These are phyloP conservation scores for Aspergillus tubingensis DNA, from an alignment of 2,329 filamentous ascomycete species.

Conservation along the genomic window DNA sequence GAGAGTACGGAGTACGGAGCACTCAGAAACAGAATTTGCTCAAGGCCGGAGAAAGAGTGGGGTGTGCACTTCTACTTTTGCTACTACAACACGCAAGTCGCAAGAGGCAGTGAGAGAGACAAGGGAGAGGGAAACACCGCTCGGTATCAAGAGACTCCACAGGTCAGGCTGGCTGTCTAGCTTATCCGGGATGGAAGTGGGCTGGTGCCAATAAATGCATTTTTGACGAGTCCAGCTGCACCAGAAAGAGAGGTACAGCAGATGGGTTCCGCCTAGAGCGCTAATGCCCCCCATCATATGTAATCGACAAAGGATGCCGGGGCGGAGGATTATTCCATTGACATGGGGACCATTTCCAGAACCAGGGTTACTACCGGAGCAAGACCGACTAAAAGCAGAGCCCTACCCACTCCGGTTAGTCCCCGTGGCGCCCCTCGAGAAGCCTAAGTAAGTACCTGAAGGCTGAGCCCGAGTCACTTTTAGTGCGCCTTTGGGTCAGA, in stretches of 20 bases:
- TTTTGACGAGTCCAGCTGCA: constrained; percentile 19
- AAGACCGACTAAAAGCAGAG: not conserved
- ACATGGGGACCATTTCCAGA: constrained; percentile 15
- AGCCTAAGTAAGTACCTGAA: constrained; percentile 4
- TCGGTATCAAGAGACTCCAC: constrained; percentile 8
- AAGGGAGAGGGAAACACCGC: constrained; percentile 1
- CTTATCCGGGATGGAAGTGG: not conserved
- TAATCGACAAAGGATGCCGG: not conserved
- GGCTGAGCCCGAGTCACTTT: constrained; percentile 2
- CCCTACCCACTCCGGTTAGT: constrained; percentile 1
- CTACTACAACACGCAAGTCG: not conserved
- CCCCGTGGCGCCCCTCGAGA: not conserved
- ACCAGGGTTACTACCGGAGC: constrained; percentile 7
- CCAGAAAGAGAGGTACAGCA: constrained; percentile 6
- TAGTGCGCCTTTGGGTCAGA: not conserved
- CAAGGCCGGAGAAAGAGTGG: not conserved
- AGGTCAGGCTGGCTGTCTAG: not conserved
- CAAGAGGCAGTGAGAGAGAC: not conserved
- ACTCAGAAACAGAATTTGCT: constrained; percentile 4
- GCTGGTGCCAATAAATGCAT: constrained; percentile 9
- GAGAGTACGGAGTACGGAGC: not conserved
- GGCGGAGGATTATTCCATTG: constrained; percentile 11
- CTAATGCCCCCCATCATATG: not conserved
- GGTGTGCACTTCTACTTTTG: not conserved
- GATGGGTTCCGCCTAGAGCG: constrained; percentile 12